Base-by-base conservation (phyloP, 306 rosid species). In the Nissolia schottii region DNA sequence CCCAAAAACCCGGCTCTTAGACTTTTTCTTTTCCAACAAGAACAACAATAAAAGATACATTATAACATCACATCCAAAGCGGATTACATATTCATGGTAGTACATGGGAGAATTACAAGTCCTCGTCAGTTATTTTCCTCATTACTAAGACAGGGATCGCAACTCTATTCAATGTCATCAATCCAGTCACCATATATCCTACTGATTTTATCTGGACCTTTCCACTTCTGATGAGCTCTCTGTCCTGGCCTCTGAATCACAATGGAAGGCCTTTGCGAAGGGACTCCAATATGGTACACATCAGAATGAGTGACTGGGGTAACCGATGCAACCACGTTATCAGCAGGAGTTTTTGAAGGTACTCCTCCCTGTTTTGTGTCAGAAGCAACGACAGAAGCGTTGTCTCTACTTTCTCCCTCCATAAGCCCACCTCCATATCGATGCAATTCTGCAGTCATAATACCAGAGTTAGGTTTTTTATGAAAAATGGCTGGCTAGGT, bases 131-230 rank as follows among this genome's bases (percentile, higher is more conserved):
- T 72, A 69, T 71, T 72, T 54, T 58, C 49, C 38, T 28, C 34
- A 63, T 69, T 81, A 60, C 74, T 64, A 25, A 66, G 63, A 53
- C 5, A 2, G 35, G 32, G 70, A 77, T 78, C 15, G 12, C 25
- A 34, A 61, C 35, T 23, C 83, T 85, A 95, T 84, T 95, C 99
- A 10, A 85, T 67, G 75, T 91, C 97, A 56, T 95, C 99, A 12
- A 95, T 89, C 99, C 99, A 95, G 73, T 95, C 99, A 23, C 99
- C 99, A 20, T 95, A 95, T 85, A 95, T 95, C 87, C 92, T 78
- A 81, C 99, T 95, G 84, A 95, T 95, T 88, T 95, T 95, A 80
- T 95, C 99, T 0, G 99, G 99, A 67, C 99, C 99, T 80, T 91
- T 95, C 99, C 99, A 95, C 71, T 95, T 95, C 80, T 95, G 96